A percentile compares a stretch with the other conserved stretches of the same genome.
Evolutionary conservation across 805 yeast species (phyloP).

Genomic region (Myxozyma mucilagina): DNA sequence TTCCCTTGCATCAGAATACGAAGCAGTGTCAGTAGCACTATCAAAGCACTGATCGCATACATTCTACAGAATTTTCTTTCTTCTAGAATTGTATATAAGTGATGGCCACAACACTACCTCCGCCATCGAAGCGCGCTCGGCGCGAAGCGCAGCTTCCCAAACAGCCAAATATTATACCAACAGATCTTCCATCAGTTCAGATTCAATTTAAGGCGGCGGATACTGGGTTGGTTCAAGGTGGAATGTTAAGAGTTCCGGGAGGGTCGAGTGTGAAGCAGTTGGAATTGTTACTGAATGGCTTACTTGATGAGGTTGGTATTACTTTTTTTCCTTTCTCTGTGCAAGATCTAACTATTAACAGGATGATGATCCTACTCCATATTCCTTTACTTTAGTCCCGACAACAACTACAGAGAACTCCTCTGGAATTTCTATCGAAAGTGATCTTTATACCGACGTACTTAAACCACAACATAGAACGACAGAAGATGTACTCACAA

Average conservation of each 20-base stretch:
- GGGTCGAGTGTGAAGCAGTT: conserved; percentile 79
- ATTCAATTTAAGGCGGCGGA: conserved; percentile 91
- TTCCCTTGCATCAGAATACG: neutral
- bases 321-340: neutral
- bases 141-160: conserved; percentile 79
- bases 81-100: neutral
- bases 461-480: conserved; percentile 83
- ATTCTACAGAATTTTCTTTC: no score
- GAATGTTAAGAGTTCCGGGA: conserved; percentile 78
- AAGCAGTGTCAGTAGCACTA: no score
- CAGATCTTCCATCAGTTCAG: conserved; percentile 80
- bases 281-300: conserved; percentile 80
- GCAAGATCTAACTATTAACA: neutral
- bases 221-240: conserved; percentile 86
- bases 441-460: conserved; percentile 74
- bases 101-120: conserved; percentile 91
- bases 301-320: conserved; percentile 49
- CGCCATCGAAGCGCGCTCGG: conserved; percentile 86
- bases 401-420: conserved; percentile 39
- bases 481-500: conserved; percentile 88
- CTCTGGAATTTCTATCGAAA: conserved; percentile 67
- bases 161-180: conserved; percentile 71
- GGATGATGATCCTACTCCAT: conserved; percentile 83
- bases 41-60: no score
- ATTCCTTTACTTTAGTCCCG: conserved; percentile 72